phyloP scores from a whole-genome alignment of 129 eudicot genomes.

The Tanacetum coccineum region DNA sequence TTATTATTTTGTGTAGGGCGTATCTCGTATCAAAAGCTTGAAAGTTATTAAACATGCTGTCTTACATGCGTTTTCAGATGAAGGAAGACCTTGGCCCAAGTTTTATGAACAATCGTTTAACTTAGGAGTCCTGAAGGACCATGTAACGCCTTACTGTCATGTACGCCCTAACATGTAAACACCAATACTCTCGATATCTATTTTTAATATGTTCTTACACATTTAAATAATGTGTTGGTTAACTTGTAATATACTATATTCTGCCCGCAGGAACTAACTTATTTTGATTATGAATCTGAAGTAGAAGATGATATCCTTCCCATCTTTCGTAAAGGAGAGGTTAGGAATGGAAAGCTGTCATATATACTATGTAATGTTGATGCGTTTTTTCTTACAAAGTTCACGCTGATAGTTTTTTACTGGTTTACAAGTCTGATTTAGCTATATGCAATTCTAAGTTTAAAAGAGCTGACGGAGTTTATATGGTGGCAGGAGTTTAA shows the following conservation, averaged over 20 bases:
- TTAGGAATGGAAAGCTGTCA: conserved; percentile 24
- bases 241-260: conserved; percentile 12
- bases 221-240: conserved; percentile 10
- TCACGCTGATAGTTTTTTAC: conserved; percentile 6
- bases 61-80: conserved; percentile 83
- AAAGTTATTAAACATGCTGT: conserved; percentile 69
- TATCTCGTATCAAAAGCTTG: conserved; percentile 48
- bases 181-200: conserved; percentile 51
- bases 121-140: conserved; percentile 65
- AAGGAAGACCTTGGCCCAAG: conserved; percentile 60
- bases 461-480: background rate
- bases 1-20: conserved; percentile 50
- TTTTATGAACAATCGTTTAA: conserved; percentile 70
- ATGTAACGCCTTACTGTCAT: conserved; percentile 92
- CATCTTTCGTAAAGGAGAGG: conserved; percentile 95
- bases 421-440: conserved; percentile 1
- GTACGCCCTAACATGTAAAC: conserved; percentile 93
- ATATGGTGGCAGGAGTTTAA: conserved; percentile 69
- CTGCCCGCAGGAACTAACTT: conserved; percentile 47
- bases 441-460: background rate
- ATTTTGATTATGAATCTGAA: conserved; percentile 80
- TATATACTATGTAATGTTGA: conserved; percentile 7
- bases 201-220: background rate
- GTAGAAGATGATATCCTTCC: conserved; percentile 84
- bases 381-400: background rate